These are phyloP conservation scores for Xylaria sp. DNA, from an alignment of 2,329 filamentous ascomycete species.

Conservation along the genomic window DNA sequence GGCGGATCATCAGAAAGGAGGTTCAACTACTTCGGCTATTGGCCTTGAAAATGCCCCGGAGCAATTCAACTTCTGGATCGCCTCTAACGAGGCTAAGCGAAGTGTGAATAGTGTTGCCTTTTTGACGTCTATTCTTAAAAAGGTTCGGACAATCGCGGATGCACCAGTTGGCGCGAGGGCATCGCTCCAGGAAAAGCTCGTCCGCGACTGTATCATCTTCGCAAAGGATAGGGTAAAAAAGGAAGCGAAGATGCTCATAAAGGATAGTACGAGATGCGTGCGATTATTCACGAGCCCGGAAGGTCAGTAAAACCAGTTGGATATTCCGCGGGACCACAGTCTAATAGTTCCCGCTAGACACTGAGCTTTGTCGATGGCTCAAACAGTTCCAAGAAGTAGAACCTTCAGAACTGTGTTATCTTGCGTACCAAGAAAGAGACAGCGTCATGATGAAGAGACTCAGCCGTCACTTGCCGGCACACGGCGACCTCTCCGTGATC, in stretches of 20 bases:
- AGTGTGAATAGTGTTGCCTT: conserved; percentile 47
- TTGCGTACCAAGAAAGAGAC: conserved; percentile 36
- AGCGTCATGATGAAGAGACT: conserved; percentile 29
- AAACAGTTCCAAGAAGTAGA: background rate
- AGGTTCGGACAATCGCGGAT: conserved; percentile 18
- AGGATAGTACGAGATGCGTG: conserved; percentile 10
- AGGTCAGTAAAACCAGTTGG: conserved; percentile 28
- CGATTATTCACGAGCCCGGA: background rate
- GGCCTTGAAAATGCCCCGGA: conserved; percentile 52
- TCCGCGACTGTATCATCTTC: conserved; percentile 36
- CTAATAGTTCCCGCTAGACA: conserved; percentile 27
- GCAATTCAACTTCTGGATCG: conserved; percentile 56
- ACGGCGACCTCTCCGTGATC: conserved; percentile 7
- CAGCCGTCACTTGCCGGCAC: background rate
- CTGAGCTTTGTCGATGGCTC: conserved; percentile 35
- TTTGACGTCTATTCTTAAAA: conserved; percentile 45
- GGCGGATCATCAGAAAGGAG: conserved; percentile 60
- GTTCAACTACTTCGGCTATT: conserved; percentile 57
- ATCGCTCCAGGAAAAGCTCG: conserved; percentile 36
- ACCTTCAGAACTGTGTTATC: conserved; percentile 32
- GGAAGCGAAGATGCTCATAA: conserved; percentile 26
- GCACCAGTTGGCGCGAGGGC: conserved; percentile 13
- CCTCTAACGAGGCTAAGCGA: conserved; percentile 52
- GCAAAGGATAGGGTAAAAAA: conserved; percentile 33
- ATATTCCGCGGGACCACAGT: background rate